phyloP scores from a whole-genome alignment of 495 filamentous ascomycete species.

The Lasiosphaeria ovina region DNA sequence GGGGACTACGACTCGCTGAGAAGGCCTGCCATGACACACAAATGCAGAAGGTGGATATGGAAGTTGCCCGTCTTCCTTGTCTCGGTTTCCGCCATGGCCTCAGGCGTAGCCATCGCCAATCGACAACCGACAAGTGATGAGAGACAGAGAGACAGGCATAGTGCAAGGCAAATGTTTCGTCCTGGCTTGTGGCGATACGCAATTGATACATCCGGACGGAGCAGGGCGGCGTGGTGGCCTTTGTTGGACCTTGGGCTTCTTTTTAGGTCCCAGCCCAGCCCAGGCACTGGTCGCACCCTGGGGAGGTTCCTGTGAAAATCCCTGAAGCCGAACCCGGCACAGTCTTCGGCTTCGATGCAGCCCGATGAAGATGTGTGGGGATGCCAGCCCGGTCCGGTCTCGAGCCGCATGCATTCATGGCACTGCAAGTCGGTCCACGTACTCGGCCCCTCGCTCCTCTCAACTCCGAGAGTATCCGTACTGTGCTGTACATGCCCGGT shows the following conservation, averaged over 20 bases:
- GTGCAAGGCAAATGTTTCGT: too few relatives aligned
- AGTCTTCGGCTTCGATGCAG: not conserved
- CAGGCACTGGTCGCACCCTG: not conserved
- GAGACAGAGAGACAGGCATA: too few relatives aligned
- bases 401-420: not conserved
- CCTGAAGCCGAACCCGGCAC: not conserved
- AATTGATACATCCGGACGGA: not conserved
- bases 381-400: not conserved
- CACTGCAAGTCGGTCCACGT: not conserved
- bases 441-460: not conserved
- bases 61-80: too few relatives aligned
- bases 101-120: too few relatives aligned
- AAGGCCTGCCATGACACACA: not conserved
- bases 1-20: not conserved
- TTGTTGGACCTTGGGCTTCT: conserved; percentile 1
- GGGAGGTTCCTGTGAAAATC: not conserved
- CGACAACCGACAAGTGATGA: too few relatives aligned
- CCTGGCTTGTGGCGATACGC: too few relatives aligned
- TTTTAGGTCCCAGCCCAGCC: not conserved
- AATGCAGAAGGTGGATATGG: too few relatives aligned
- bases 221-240: not conserved
- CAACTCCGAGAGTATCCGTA: not conserved
- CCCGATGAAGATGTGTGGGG: not conserved
- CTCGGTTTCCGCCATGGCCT: too few relatives aligned
- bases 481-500: not conserved